Evolutionary conservation across 2,329 filamentous ascomycete species (phyloP), one percentile per base, ranked within the genome.

Genomic region (Fonsecaea multimorphosa): DNA sequence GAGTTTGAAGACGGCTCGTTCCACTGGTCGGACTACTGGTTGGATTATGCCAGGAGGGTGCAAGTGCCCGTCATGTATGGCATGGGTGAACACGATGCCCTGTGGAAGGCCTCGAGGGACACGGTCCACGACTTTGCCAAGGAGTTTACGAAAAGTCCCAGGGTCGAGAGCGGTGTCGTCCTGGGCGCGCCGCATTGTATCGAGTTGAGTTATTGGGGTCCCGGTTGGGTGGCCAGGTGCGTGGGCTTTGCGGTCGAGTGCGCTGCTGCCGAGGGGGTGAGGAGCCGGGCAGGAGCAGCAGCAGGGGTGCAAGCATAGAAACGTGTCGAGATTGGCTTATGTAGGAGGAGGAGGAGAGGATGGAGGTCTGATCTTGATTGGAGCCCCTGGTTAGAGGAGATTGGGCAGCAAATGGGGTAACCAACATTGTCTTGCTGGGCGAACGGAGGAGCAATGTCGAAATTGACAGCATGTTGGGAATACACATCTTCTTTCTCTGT

Each of bases 141-240:
- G 32, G 49, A 36, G 22, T 61, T 61, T 55, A 29, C 49, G 0
- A 27, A 24, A 5, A 44, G 49, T 14, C 49, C 31, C 22, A 55
- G 58, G 27, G 49, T 61, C 16, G 58, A 61, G 51, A 55, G 49
- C 16, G 58, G 58, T 2, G 22, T 61, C 31, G 51, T 61, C 16
- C 49, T 55, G 1, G 58, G 34, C 12, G 58, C 58, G 19, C 58
- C 58, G 16, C 58, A 61, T 24, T 61, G 49, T 55, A 55, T 61
- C 46, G 58, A 61, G 58, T 24, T 61, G 58, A 61, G 58, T 34
- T 55, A 61, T n/a, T 61, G 58, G 58, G 58, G 58, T 1, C 58
- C 49, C 1, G 58, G 49, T 19, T 61, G 58, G 58, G 14, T 46
- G 14, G 14, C 27, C 6, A 44, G 58, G 24, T 40, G 58, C 40